Conservation (phyloP, 2,329 filamentous ascomycete species). For the Fusarium globosum region DNA sequence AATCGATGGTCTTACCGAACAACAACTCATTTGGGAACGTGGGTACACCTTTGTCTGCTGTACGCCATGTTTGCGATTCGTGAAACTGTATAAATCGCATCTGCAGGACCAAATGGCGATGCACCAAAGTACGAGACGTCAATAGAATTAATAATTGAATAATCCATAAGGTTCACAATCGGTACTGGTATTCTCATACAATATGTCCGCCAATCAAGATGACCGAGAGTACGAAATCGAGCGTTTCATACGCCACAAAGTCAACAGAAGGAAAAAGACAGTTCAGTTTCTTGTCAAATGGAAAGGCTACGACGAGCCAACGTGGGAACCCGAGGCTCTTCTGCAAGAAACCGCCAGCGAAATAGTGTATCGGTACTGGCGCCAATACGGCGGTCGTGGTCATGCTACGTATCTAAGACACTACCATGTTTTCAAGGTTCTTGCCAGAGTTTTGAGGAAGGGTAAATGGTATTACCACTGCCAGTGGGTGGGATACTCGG, state of each 20-base stretch:
- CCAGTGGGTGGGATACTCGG: neutral
- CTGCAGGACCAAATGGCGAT: accelerated
- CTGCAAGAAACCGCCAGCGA: neutral
- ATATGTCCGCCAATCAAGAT: neutral
- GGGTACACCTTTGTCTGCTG: accelerated
- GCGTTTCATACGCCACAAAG: neutral
- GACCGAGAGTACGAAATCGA: neutral
- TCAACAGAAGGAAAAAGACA: neutral
- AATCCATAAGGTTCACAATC: neutral
- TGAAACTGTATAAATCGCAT: neutral
- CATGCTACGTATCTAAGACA: neutral
- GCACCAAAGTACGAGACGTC: accelerated
- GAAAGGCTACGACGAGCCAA: accelerated
- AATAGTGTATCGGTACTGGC: neutral
- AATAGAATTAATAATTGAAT: accelerated
- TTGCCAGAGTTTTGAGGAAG: neutral
- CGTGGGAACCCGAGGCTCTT: neutral
- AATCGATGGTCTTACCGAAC: neutral
- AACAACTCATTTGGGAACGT: too few relatives aligned
- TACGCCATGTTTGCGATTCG: neutral
- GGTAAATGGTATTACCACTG: neutral
- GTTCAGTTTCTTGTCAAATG: neutral
- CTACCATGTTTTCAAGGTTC: neutral
- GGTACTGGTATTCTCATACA: accelerated
- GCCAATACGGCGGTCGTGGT: neutral